Percentiles rank a stretch among this genome's conserved stretches.
These are phyloP conservation scores for Lobulomyces angularis DNA, from an alignment of 192 early-diverging fungal genomes.

Conservation along the genomic window DNA sequence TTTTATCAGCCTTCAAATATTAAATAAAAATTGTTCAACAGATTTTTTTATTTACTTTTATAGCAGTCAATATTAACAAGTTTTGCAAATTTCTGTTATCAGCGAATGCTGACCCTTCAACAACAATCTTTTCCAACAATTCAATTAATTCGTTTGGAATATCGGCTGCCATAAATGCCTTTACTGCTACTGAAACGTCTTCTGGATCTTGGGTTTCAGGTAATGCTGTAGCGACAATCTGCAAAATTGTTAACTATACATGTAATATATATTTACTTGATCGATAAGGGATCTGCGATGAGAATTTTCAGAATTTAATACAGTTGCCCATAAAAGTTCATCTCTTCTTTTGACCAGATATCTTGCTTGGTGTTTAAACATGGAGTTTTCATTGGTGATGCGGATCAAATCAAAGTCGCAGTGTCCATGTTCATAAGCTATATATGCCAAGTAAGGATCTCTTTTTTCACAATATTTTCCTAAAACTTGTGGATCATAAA, in stretches of 20 bases:
- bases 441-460: constrained; percentile 89
- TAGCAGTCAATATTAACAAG: constrained; percentile 90
- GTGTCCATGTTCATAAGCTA: constrained; percentile 87
- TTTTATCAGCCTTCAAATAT: constrained; percentile 56
- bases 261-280: constrained; percentile 42
- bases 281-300: constrained; percentile 84
- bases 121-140: constrained; percentile 88
- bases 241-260: not conserved
- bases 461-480: constrained; percentile 99
- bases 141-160: constrained; percentile 95
- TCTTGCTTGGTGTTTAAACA: constrained; percentile 99
- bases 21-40: constrained; percentile 2
- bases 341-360: constrained; percentile 88
- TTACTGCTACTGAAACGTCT: constrained; percentile 93
- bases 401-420: constrained; percentile 89
- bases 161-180: constrained; percentile 95
- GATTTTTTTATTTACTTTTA: constrained; percentile 44
- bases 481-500: constrained; percentile 81
- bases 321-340: constrained; percentile 71
- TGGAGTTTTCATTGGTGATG: constrained; percentile 94
- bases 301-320: constrained; percentile 63
- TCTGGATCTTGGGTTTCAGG: constrained; percentile 94
- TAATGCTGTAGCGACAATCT: constrained; percentile 72
- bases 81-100: constrained; percentile 97
- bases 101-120: constrained; percentile 82